Evolutionary conservation across 179 eudicot genomes (phyloP).

Genomic region (Actinidia polygama): DNA sequence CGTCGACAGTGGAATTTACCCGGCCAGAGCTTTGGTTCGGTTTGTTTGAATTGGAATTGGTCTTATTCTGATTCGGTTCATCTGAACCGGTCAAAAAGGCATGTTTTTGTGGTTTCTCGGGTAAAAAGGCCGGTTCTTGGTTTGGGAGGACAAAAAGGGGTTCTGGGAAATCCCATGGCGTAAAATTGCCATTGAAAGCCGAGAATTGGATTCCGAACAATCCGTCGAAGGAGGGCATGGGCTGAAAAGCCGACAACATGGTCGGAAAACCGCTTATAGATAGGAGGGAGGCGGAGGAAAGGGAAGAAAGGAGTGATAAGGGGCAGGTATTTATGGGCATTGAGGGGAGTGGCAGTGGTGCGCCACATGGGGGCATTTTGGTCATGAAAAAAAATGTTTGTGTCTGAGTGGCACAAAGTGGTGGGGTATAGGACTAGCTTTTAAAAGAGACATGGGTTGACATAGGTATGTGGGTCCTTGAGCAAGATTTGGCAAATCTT

Average conservation of each 20-base stretch:
- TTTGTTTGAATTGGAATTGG: conserved; percentile 25
- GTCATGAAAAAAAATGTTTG: conserved; percentile 24
- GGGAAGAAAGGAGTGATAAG: conserved; percentile 74
- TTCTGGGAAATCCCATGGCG: conserved; percentile 56
- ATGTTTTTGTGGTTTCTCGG: conserved; percentile 1
- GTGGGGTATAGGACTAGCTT: conserved; percentile 30
- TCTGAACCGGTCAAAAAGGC: not conserved
- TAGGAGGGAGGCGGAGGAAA: conserved; percentile 66
- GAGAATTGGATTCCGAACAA: conserved; percentile 33
- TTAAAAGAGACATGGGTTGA: conserved; percentile 30
- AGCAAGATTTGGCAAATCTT: conserved; percentile 16
- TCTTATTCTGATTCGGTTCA: conserved; percentile 20
- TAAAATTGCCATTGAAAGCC: conserved; percentile 38
- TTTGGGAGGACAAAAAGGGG: conserved; percentile 3
- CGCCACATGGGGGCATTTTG: conserved; percentile 46
- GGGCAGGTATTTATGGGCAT: conserved; percentile 58
- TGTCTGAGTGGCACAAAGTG: conserved; percentile 23
- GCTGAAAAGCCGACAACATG: conserved; percentile 64
- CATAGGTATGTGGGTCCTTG: conserved; percentile 28
- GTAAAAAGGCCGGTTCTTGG: not conserved
- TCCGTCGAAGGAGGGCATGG: conserved; percentile 33
- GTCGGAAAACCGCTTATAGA: conserved; percentile 42
- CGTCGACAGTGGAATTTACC: conserved; percentile 36
- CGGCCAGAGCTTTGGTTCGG: conserved; percentile 21
- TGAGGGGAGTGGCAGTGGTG: conserved; percentile 26